Percentiles rank a stretch among this genome's conserved stretches.
These are phyloP conservation scores for Agaricus blazei DNA, from an alignment of 768 basidiomycete genomes.

Conservation along the genomic window DNA sequence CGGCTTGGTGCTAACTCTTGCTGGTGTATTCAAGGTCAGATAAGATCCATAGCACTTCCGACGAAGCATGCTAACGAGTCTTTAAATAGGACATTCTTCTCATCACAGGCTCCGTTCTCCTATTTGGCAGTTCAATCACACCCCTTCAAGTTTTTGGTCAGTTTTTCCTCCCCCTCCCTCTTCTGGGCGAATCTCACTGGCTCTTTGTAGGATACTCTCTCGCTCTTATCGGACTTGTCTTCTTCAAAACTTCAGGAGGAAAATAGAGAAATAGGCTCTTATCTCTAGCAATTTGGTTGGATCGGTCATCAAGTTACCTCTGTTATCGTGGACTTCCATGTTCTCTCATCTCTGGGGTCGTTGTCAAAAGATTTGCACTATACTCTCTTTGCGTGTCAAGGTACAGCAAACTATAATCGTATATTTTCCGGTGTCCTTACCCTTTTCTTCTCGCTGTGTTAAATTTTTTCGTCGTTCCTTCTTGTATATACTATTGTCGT, in stretches of 20 bases:
- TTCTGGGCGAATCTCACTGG: background rate
- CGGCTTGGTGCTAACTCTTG: slow-evolving; percentile 86
- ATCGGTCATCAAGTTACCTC: too few species aligned
- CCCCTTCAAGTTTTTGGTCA: slow-evolving; percentile 79
- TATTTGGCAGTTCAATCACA: slow-evolving; percentile 79
- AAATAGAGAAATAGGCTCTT: slow-evolving; percentile 31
- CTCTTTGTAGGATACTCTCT: slow-evolving; percentile 68
- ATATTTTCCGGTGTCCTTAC: too few species aligned
- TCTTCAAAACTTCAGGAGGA: slow-evolving; percentile 75
- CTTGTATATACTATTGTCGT: too few species aligned
- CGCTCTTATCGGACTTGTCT: slow-evolving; percentile 76
- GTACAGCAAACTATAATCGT: too few species aligned
- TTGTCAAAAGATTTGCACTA: too few species aligned
- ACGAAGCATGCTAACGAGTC: background rate
- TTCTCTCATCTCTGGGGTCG: too few species aligned
- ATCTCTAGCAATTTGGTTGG: too few species aligned
- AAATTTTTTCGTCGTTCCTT: too few species aligned
- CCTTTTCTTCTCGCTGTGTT: too few species aligned
- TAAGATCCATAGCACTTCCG: background rate
- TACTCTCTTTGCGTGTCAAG: too few species aligned
- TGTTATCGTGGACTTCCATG: too few species aligned
- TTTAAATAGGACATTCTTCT: slow-evolving; percentile 80
- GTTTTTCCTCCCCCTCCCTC: slow-evolving; percentile 14
- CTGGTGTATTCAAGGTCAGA: slow-evolving; percentile 86
- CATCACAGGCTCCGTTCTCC: slow-evolving; percentile 83